Conservation (phyloP, 306 rosid species). For the Morella rubra region DNA sequence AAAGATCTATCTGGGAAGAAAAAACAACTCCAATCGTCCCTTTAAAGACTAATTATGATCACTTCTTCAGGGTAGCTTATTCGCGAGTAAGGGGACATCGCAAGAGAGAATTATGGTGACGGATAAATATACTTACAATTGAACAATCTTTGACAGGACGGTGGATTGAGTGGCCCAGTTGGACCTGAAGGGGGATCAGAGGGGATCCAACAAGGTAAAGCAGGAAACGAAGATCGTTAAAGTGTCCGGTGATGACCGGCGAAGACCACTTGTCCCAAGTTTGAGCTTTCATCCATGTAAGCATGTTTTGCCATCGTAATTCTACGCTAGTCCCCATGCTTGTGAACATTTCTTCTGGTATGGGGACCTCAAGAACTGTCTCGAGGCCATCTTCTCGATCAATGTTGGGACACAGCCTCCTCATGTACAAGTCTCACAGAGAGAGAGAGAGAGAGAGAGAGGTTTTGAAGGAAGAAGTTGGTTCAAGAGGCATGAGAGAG, state of each 20-base stretch:
- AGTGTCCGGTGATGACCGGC: conserved; percentile 59
- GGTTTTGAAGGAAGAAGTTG: neutral
- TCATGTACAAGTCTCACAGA: conserved; percentile 35
- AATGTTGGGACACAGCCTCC: conserved; percentile 88
- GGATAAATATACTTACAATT: conserved; percentile 48
- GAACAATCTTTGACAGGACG: conserved; percentile 86
- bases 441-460: neutral
- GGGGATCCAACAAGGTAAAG: conserved; percentile 98
- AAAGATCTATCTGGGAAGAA: neutral
- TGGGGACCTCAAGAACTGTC: conserved; percentile 87
- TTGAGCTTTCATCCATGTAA: conserved; percentile 88
- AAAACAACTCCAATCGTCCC: neutral
- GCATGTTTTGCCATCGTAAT: conserved; percentile 77
- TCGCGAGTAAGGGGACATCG: neutral
- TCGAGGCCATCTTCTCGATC: conserved; percentile 86
- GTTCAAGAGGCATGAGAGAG: too few species aligned
- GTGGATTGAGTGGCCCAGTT: conserved; percentile 65
- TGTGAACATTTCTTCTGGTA: conserved; percentile 90
- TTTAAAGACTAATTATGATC: neutral
- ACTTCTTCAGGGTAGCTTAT: neutral
- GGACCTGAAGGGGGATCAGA: conserved; percentile 92
- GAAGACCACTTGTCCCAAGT: conserved; percentile 67
- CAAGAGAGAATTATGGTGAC: too few species aligned
- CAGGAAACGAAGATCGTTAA: conserved; percentile 76
- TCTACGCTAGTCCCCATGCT: conserved; percentile 71